These are phyloP conservation scores for Aspergillus homomorphus DNA, from an alignment of 495 filamentous ascomycete genomes.

Conservation along the genomic window DNA sequence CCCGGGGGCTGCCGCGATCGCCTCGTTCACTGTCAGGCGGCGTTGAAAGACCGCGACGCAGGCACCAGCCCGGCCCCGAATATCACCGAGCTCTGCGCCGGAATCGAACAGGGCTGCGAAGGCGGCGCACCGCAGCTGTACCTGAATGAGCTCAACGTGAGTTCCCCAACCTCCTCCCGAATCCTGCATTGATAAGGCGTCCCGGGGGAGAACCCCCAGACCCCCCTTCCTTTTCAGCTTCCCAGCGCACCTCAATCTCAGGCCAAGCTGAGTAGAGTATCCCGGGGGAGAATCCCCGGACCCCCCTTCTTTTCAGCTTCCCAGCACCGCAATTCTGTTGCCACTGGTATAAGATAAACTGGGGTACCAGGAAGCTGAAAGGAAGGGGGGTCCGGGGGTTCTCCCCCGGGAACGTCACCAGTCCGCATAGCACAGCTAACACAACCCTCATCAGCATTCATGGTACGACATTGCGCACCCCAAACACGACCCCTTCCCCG, in stretches of 20 bases:
- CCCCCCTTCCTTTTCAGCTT: no score
- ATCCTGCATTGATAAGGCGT: not conserved
- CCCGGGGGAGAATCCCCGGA: no score
- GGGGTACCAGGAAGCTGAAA: no score
- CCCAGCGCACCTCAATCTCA: no score
- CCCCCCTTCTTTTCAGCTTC: no score
- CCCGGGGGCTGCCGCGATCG: conserved; percentile 54
- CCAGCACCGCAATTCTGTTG: no score
- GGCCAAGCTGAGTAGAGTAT: no score
- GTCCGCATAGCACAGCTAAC: no score
- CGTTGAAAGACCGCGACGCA: conserved; percentile 15
- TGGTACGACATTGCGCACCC: conserved; percentile 54
- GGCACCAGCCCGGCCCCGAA: not conserved
- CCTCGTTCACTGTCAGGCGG: conserved; percentile 39
- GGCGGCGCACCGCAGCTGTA: not conserved
- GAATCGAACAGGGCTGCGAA: not conserved
- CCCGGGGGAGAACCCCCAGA: no score
- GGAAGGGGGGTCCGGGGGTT: no score
- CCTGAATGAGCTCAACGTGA: not conserved
- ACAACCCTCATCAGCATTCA: conserved; percentile 25
- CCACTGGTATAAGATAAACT: no score
- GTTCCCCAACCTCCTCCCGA: not conserved
- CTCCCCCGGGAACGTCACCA: no score
- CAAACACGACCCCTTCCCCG: conserved; percentile 54
- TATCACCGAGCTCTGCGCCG: not conserved